Evolutionary conservation across 305 asterid genomes (phyloP).

Genomic region (Solanum chacoense): DNA sequence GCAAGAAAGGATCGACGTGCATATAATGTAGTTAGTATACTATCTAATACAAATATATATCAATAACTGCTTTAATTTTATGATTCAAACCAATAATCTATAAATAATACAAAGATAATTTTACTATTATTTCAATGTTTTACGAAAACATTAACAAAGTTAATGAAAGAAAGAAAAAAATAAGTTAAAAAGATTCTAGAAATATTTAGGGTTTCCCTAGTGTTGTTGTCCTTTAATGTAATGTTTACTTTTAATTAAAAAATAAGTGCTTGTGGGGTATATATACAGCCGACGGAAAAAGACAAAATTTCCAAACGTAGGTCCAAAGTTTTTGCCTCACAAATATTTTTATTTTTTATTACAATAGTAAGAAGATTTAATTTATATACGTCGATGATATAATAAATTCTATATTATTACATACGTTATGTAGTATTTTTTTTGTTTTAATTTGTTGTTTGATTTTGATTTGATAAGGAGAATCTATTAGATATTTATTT

Average conservation of each 20-base stretch:
- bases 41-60: background rate
- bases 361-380: background rate
- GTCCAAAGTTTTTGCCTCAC: background rate
- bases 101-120: background rate
- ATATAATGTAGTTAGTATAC: background rate
- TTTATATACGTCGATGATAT: background rate
- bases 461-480: background rate
- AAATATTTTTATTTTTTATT: background rate
- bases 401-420: background rate
- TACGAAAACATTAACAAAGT: background rate
- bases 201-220: background rate
- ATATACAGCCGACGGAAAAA: constrained; percentile 10
- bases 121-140: background rate
- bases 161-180: background rate
- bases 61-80: background rate
- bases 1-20: rapidly evolving
- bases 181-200: background rate
- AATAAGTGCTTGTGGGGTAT: background rate
- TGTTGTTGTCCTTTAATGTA: background rate
- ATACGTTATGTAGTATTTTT: background rate
- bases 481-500: background rate
- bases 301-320: background rate
- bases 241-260: background rate
- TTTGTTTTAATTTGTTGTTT: too few species aligned
- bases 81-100: background rate